Evolutionary conservation across 768 basidiomycete genomes (phyloP).

Genomic region (Rhodotorula sphaerocarpa): DNA sequence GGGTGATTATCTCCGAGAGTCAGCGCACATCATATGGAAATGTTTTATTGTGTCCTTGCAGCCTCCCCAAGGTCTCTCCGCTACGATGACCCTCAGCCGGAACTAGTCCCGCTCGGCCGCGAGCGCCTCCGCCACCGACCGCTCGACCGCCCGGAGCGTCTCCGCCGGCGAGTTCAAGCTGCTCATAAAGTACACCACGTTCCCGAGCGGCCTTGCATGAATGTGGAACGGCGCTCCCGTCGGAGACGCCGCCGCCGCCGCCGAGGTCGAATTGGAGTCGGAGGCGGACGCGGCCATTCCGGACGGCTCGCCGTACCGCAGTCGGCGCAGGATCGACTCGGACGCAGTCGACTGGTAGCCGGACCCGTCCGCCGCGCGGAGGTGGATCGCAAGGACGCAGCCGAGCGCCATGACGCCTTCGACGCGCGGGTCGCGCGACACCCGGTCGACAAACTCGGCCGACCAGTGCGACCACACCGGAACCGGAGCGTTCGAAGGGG

Average conservation of each 20-base stretch:
- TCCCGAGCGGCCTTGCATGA: conserved; percentile 79
- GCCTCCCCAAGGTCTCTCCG: too few species aligned
- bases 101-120: too few species aligned
- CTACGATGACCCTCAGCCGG: too few species aligned
- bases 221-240: conserved; percentile 54
- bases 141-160: conserved; percentile 34
- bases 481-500: neutral
- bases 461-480: conserved; percentile 27
- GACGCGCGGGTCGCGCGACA: conserved; percentile 16
- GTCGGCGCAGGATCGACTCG: conserved; percentile 52
- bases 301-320: conserved; percentile 44
- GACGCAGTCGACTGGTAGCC: conserved; percentile 54
- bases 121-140: conserved; percentile 6
- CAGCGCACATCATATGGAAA: too few species aligned
- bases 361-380: conserved; percentile 1
- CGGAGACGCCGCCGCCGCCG: too few species aligned
- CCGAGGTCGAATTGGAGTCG: too few species aligned
- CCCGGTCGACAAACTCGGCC: conserved; percentile 11
- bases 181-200: conserved; percentile 86
- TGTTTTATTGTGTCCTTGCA: too few species aligned
- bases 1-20: too few species aligned
- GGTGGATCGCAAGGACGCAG: conserved; percentile 28
- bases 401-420: conserved; percentile 21
- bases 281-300: conserved; percentile 35
- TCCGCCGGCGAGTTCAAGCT: conserved; percentile 60